These are phyloP conservation scores for Podaxis mareebaensis DNA, from an alignment of 768 basidiomycete genomes.

Conservation along the genomic window DNA sequence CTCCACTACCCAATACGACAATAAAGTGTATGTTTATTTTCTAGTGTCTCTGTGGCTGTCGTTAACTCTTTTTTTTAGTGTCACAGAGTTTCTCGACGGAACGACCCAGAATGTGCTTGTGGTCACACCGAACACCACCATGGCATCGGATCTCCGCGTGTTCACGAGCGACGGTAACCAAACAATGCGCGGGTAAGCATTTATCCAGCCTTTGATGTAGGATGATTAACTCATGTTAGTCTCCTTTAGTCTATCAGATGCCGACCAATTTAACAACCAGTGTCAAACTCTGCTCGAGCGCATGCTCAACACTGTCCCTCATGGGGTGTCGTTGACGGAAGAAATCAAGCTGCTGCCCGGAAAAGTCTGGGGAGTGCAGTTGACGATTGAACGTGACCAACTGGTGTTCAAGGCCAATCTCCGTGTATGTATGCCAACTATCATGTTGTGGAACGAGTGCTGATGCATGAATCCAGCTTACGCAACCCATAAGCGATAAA, in stretches of 20 bases:
- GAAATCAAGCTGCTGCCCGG: conserved; percentile 42
- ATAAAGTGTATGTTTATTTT: conserved; percentile 32
- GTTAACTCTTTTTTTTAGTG: conserved; percentile 22
- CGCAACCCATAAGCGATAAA: conserved; percentile 33
- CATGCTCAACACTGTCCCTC: conserved; percentile 52
- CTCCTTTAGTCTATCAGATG: conserved; percentile 29
- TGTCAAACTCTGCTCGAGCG: conserved; percentile 41
- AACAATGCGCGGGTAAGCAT: conserved; percentile 31
- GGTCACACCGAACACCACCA: conserved; percentile 31
- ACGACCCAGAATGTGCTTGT: conserved; percentile 37
- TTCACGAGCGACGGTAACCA: conserved; percentile 35
- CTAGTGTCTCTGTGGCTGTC: background rate
- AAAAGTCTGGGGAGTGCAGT: conserved; percentile 39
- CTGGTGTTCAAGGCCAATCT: conserved; percentile 42
- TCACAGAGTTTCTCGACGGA: conserved; percentile 37
- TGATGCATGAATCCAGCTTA: conserved; percentile 26
- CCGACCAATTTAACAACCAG: conserved; percentile 34
- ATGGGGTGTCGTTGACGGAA: conserved; percentile 43
- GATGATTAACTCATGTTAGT: conserved; percentile 1
- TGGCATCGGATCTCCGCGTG: conserved; percentile 36
- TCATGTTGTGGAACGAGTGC: background rate
- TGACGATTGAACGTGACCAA: conserved; percentile 36
- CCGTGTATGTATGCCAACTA: conserved; percentile 30
- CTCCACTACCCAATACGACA: conserved; percentile 42
- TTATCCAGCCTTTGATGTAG: background rate